phyloP scores from a whole-genome alignment of 2,329 filamentous ascomycete species.

The Ceratocystis lukuohia region DNA sequence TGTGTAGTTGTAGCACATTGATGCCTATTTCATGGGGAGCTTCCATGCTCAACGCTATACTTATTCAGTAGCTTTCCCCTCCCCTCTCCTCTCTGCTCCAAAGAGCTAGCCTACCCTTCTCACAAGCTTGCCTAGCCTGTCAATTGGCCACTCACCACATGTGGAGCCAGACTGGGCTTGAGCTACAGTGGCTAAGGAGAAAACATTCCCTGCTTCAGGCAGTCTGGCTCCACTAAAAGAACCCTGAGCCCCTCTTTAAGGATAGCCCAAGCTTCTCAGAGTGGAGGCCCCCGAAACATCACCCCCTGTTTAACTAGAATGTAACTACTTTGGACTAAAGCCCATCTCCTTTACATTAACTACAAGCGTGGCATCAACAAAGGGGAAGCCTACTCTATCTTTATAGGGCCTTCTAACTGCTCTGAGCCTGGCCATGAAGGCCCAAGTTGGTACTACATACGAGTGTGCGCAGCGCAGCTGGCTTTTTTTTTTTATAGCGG shows the following conservation, averaged over 20 bases:
- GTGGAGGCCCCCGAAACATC: not conserved
- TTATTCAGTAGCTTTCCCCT: not conserved
- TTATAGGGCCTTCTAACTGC: no score
- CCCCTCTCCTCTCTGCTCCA: not conserved
- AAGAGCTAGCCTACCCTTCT: not conserved
- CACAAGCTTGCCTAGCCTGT: not conserved
- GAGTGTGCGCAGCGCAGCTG: no score
- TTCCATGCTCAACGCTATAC: not conserved
- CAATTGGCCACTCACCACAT: not conserved
- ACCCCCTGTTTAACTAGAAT: not conserved
- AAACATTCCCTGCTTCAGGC: not conserved
- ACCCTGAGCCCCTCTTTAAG: not conserved
- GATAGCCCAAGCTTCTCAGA: not conserved
- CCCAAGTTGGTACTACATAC: not conserved
- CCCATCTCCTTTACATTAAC: not conserved
- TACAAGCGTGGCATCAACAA: conserved; percentile 7
- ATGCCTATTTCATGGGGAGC: not conserved
- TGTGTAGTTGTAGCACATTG: not conserved
- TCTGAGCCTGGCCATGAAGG: not conserved
- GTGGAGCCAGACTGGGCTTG: not conserved
- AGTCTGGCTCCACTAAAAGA: not conserved
- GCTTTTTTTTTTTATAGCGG: not conserved
- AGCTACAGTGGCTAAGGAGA: not conserved
- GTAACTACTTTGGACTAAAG: not conserved
- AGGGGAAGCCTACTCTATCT: not conserved